Evolutionary conservation across 208 protist genomes (phyloP), one percentile per base, ranked within the genome.

Genomic region (Endotrypanum monterogeii): DNA sequence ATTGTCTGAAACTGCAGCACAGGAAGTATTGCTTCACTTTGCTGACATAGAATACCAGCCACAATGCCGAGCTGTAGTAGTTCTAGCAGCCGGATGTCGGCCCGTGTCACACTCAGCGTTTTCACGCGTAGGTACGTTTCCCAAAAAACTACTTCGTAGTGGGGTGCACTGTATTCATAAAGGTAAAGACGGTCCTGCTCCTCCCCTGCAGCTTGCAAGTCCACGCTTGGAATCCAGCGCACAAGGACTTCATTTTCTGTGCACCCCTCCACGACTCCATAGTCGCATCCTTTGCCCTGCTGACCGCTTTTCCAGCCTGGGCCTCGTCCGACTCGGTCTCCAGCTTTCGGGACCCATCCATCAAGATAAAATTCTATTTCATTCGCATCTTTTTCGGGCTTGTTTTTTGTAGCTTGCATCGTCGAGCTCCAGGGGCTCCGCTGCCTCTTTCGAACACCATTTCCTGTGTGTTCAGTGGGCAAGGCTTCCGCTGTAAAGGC

Each of bases 1-100:
- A 94, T 86, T 3, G 89, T 85, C 63, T 93, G 86, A 80, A 92
- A 94, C 76, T 97, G 92, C 44, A 95, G 65, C 32, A 83, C 73
- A 12, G 85, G 87, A 25, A 91, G 76, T 41, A 94, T 83, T 11
- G 86, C 62, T 51, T 97, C 92, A 51, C 71, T 74, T 66, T 97
- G 85, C 61, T 91, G 79, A 74, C 92, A 95, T 57, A 97, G 52
- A 48, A 89, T 79, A 12, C 90, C 89, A 44, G 79, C 79, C 9
- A 95, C 73, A 32, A 86, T 87, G 65, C 88, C 84, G 11, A 86
- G 82, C 55, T 89, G 77, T 67, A 89, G 83, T 67, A 97, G 88
- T 68, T 97, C 90, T 41, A 92, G 75, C 57, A 89, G 25, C 8
- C 81, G 83, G 48, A 96, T 79, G 30, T 82, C 72, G 1, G 73